Percentiles rank a stretch among this genome's conserved stretches.
Evolutionary conservation across 2,329 filamentous ascomycete genomes (phyloP).

Genomic region (Onygenales sp.): DNA sequence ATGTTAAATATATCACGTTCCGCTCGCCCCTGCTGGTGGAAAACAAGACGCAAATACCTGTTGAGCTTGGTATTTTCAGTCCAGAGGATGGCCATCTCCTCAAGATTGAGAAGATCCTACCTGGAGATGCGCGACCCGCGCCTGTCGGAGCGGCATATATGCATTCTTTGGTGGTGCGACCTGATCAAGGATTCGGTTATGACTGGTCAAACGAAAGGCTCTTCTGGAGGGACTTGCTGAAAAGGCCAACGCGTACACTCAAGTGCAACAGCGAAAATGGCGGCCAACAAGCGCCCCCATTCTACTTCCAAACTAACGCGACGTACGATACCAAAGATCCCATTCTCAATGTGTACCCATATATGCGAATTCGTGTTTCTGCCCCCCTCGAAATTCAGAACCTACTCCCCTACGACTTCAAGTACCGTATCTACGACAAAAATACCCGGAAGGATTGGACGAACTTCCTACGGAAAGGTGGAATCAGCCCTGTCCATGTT

Average conservation of each 20-base stretch:
- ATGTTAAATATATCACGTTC: constrained; percentile 96
- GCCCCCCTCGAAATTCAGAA: constrained; percentile 94
- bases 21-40: constrained; percentile 85
- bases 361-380: constrained; percentile 86
- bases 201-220: constrained; percentile 84
- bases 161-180: constrained; percentile 78
- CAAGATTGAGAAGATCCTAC: constrained; percentile 95
- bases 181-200: constrained; percentile 94
- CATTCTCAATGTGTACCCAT: constrained; percentile 75
- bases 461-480: constrained; percentile 93
- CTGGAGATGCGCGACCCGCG: constrained; percentile 79
- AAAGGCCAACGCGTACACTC: constrained; percentile 73
- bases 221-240: constrained; percentile 87
- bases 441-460: constrained; percentile 99
- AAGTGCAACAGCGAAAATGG: constrained; percentile 73
- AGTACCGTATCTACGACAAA: constrained; percentile 98
- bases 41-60: constrained; percentile 92
- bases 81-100: constrained; percentile 77
- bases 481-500: constrained; percentile 92
- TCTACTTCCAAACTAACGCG: constrained; percentile 94
- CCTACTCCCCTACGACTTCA: constrained; percentile 92
- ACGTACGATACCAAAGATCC: constrained; percentile 77
- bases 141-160: constrained; percentile 87
- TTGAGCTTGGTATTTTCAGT: constrained; percentile 88
- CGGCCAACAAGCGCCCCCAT: constrained; percentile 65